These are phyloP conservation scores for Priceomyces medius DNA, from an alignment of 805 yeast species.

Conservation along the genomic window DNA sequence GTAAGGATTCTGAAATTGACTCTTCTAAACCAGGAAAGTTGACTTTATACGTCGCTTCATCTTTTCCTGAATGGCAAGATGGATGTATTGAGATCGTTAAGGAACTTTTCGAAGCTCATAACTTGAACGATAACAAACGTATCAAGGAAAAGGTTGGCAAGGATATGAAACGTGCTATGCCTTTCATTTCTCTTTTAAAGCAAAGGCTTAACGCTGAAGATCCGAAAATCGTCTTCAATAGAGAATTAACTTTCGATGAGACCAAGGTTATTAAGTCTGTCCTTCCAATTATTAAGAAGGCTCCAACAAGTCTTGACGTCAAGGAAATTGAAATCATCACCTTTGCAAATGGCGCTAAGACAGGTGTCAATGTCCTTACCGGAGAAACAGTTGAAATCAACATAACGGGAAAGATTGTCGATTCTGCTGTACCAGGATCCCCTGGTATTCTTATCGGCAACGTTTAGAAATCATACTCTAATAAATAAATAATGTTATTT, in stretches of 20 bases:
- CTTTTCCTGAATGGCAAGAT: slow-evolving; percentile 76
- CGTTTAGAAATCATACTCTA: slow-evolving; percentile 33
- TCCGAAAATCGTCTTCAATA: slow-evolving; percentile 79
- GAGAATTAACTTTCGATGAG: slow-evolving; percentile 85
- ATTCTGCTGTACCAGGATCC: slow-evolving; percentile 85
- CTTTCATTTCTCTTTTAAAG: slow-evolving; percentile 84
- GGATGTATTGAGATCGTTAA: slow-evolving; percentile 66
- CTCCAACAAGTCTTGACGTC: slow-evolving; percentile 58
- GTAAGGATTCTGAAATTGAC: slow-evolving; percentile 73
- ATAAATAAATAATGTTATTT: too few relatives aligned
- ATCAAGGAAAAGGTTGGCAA: slow-evolving; percentile 69
- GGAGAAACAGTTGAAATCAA: slow-evolving; percentile 70
- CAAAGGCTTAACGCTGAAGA: slow-evolving; percentile 70
- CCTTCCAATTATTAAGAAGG: slow-evolving; percentile 54
- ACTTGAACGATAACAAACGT: slow-evolving; percentile 62
- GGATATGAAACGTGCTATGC: slow-evolving; percentile 98
- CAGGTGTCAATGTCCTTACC: slow-evolving; percentile 65
- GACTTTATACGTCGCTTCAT: slow-evolving; percentile 68
- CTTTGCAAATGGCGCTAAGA: slow-evolving; percentile 59
- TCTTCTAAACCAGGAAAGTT: slow-evolving; percentile 68
- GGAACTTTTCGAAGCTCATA: slow-evolving; percentile 63
- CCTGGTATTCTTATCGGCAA: slow-evolving; percentile 84
- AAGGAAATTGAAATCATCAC: slow-evolving; percentile 58
- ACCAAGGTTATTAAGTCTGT: slow-evolving; percentile 59
- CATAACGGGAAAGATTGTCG: slow-evolving; percentile 66